Percentiles rank a stretch among this genome's conserved stretches.
These are phyloP conservation scores for Ceratobasidium sp. DNA, from an alignment of 1,284 basidiomycete genomes.

Conservation along the genomic window DNA sequence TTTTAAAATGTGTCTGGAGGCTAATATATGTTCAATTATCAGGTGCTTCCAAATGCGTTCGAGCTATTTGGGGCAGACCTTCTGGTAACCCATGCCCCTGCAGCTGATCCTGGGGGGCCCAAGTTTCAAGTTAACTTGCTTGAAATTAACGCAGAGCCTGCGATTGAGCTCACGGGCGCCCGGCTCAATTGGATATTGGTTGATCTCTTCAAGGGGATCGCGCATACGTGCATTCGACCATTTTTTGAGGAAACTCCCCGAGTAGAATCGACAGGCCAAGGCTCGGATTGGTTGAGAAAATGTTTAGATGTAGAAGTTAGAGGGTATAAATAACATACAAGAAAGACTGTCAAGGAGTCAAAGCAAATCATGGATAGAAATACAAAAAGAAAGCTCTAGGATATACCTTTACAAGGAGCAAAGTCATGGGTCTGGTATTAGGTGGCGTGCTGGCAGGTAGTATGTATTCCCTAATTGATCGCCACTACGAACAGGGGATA, in stretches of 20 bases:
- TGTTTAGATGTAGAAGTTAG: conserved; percentile 67
- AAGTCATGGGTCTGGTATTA: not conserved
- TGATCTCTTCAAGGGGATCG: conserved; percentile 83
- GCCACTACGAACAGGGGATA: not conserved
- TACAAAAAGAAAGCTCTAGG: too few species aligned
- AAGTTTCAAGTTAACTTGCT: conserved; percentile 80
- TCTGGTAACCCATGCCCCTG: conserved; percentile 71
- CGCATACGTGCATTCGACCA: conserved; percentile 76
- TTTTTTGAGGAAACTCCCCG: conserved; percentile 61
- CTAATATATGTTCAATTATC: conserved; percentile 51
- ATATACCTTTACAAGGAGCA: too few species aligned
- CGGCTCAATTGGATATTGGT: conserved; percentile 83
- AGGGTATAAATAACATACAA: conserved; percentile 36
- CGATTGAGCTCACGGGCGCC: conserved; percentile 94
- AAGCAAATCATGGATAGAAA: too few species aligned
- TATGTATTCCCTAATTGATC: conserved; percentile 26
- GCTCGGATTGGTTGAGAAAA: conserved; percentile 56
- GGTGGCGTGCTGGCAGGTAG: conserved; percentile 27
- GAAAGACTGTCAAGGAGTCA: too few species aligned
- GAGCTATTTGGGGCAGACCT: conserved; percentile 97
- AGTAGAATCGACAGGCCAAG: conserved; percentile 47
- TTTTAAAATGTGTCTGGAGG: not conserved
- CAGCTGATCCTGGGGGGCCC: conserved; percentile 33
- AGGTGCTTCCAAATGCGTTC: conserved; percentile 93
- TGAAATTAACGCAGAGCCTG: conserved; percentile 96